Base-by-base conservation (phyloP, 2,329 filamentous ascomycete genomes). In the Xylaria sp. region DNA sequence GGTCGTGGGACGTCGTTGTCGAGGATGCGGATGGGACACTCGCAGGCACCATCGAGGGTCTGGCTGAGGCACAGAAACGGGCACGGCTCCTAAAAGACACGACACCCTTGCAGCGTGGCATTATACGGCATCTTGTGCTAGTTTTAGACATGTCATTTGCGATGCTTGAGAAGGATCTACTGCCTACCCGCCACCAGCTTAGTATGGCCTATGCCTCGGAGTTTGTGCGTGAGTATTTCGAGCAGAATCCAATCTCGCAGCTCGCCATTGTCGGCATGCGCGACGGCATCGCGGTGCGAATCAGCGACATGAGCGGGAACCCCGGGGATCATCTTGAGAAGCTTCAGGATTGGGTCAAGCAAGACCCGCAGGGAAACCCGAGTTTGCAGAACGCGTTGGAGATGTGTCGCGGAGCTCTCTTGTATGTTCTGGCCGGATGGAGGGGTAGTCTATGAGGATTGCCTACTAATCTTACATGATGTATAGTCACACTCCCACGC, bases 211-310 rank as follows among this genome's bases (percentile, higher is more conserved):
- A 94, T 80, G 92, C 94, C 17, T 88, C 91, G 71, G 91, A 94
- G 66, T 99, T 98, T 80, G 92, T 98, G 58, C 88, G 90, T 67
- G 95, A 97, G 79, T 99, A 93, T 82, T 99, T 98, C 78, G 96
- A 98, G 81, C 96, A 99, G 81, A 99, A 99, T 76, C 96, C 96
- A 11, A 98, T 99, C 73, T 97, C 94, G 10, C 96, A 99, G 81
- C 88, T 99, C 65, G 94, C 92, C 28, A 91, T 99, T 36, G 85
- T 99, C 46, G 95, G 93, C 59, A 97, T 98, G 92, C 89, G 93
- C 70, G 96, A 98, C 79, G 96, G 96, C 17, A 85, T 98, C 17
- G 94, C 94, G 2, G 85, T 97, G 28, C 86, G 93, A 46, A 88
- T 99, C 71, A 96, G 92, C 77, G 93, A 97, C 77, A 90, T 98